Evolutionary conservation across 2,329 filamentous ascomycete genomes (phyloP).

Genomic region (Aspergillus sp.): DNA sequence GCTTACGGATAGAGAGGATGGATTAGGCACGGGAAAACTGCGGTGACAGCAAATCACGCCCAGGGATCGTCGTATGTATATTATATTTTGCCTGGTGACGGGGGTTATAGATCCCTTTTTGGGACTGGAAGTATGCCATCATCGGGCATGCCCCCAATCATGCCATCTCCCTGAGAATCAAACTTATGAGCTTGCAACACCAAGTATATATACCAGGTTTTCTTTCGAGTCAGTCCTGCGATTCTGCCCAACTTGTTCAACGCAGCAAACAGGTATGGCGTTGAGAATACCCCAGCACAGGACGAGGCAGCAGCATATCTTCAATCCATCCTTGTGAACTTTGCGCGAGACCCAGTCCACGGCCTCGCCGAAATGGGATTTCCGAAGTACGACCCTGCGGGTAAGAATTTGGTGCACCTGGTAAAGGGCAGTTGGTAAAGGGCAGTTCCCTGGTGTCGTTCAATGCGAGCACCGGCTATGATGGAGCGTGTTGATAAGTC

Average conservation of each 20-base stretch:
- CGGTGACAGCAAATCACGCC: neutral
- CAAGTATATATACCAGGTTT: too few species aligned
- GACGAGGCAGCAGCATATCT: neutral
- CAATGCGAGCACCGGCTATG: neutral
- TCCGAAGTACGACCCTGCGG: neutral
- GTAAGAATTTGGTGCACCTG: neutral
- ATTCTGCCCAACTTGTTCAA: neutral
- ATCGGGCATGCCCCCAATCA: neutral
- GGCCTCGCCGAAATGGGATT: neutral
- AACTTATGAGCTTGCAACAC: neutral
- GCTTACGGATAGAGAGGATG: too few species aligned
- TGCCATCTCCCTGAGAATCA: neutral
- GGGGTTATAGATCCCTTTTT: neutral
- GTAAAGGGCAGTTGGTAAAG: neutral
- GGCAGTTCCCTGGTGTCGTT: neutral
- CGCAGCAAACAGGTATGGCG: neutral
- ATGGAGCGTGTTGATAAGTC: neutral
- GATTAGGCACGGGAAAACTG: neutral
- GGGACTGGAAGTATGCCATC: neutral
- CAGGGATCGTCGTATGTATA: neutral
- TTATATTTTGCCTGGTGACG: neutral
- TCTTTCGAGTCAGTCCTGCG: too few species aligned
- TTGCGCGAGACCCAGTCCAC: neutral
- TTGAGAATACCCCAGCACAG: neutral
- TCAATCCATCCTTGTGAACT: neutral